Base-by-base conservation (phyloP, 306 rosid species). In the Vigna nakashimae region DNA sequence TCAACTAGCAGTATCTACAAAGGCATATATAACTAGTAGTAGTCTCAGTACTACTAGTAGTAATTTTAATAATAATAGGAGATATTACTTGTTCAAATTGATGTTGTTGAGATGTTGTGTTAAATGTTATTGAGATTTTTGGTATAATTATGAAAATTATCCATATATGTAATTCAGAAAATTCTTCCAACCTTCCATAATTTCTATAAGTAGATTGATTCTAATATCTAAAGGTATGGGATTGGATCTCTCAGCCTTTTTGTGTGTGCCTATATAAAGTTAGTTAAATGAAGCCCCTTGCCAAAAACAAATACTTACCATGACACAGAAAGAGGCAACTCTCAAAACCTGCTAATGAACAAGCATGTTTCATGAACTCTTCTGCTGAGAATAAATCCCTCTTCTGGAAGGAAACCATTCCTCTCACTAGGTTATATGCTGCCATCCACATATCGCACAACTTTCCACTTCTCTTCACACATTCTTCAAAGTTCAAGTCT, bases 301-400 rank as follows among this genome's bases (percentile, higher is more conserved):
- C 66, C 65, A 52, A 73, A 79, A 45, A 70, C 24, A 71, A 79
- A 80, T 51, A 80, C 73, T 73, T 88, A 92, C 98, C 97, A 82
- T 92, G 93, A 89, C 95, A 92, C 55, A 94, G 80, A 82, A 80
- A 82, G 81, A 83, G 82, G 85, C 92, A 88, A 87, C 91, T 89
- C 78, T 90, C 98, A 55, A 79, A 85, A 75, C 84, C 83, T 5
- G 85, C 88, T 78, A 80, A 82, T 5, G 87, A 80, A 90, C 93
- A 94, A 80, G 97, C 96, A 82, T 85, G 87, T 46, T 78, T 78
- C 63, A 92, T 80, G 75, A 88, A 88, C 86, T 84, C 91, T 82
- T 92, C 92, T 13, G 98, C 97, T 43, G 87, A 79, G 80, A 83
- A 52, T 75, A 89, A 79, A 84, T 92, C 95, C 82, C 76, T 82